These are phyloP conservation scores for Dispira simplex DNA, from an alignment of 192 early-diverging fungal species.

Conservation along the genomic window DNA sequence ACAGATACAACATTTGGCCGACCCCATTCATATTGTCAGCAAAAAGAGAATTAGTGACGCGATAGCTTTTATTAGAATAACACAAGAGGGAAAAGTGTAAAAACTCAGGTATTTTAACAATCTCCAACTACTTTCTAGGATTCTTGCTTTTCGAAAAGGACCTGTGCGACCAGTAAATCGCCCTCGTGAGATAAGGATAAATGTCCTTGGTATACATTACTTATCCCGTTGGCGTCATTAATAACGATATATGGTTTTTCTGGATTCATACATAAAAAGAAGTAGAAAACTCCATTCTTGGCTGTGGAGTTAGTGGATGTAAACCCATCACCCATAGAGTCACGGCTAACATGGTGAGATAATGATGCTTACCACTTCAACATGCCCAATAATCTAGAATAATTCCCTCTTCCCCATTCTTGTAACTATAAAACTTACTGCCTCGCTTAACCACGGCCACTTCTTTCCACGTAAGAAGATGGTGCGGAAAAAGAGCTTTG, in stretches of 20 bases:
- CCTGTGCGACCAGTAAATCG: slow-evolving; percentile 52
- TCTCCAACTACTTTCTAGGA: too few relatives aligned
- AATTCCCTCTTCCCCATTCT: not conserved
- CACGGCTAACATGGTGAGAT: not conserved
- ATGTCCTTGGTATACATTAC: slow-evolving; percentile 24
- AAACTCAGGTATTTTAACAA: too few relatives aligned
- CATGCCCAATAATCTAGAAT: slow-evolving; percentile 1
- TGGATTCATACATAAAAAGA: not conserved
- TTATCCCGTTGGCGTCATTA: slow-evolving; percentile 17
- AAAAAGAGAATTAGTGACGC: too few relatives aligned
- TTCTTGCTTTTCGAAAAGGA: slow-evolving; percentile 33
- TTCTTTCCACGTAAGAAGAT: slow-evolving; percentile 42
- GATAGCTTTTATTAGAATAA: too few relatives aligned
- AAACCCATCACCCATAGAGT: not conserved
- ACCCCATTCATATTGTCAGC: too few relatives aligned
- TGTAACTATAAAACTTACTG: slow-evolving; percentile 18
- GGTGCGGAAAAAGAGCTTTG: slow-evolving; percentile 49
- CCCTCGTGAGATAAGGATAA: slow-evolving; percentile 65
- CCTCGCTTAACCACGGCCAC: slow-evolving; percentile 34
- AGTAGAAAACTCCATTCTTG: not conserved
- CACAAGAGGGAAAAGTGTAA: too few relatives aligned
- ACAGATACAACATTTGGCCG: too few relatives aligned
- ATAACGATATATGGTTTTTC: slow-evolving; percentile 30
- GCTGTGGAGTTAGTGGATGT: not conserved
- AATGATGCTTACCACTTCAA: not conserved